Percentiles rank a stretch among this genome's conserved stretches.
Conservation (phyloP, 2,329 filamentous ascomycete species). For the Macrophomina tecta region DNA sequence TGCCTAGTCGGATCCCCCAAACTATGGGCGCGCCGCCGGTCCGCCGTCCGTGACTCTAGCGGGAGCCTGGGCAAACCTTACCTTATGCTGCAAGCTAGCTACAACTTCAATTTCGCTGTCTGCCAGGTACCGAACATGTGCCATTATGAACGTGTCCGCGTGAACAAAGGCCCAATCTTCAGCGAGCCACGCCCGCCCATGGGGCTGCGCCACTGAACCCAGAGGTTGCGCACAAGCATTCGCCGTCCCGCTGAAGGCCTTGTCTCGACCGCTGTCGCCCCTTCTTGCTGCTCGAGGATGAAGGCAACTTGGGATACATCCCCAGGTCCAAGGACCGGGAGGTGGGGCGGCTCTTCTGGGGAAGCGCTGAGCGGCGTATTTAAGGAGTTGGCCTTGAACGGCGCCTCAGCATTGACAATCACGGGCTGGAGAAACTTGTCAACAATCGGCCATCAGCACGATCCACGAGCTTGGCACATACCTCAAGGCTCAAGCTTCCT, state of each 20-base stretch:
- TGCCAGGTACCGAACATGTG: neutral
- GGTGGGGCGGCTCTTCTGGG: slow-evolving; percentile 35
- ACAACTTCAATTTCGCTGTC: neutral
- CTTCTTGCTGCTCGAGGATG: slow-evolving; percentile 61
- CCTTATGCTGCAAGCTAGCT: neutral
- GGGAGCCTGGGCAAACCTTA: neutral
- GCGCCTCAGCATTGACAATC: slow-evolving; percentile 56
- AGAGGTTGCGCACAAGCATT: slow-evolving; percentile 75
- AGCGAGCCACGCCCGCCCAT: slow-evolving; percentile 90
- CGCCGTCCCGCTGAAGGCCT: slow-evolving; percentile 52
- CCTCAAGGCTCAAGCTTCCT: slow-evolving; percentile 78
- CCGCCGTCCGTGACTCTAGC: neutral
- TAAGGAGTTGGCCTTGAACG: slow-evolving; percentile 60
- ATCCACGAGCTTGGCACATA: slow-evolving; percentile 35
- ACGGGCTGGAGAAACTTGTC: slow-evolving; percentile 45
- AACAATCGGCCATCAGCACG: neutral
- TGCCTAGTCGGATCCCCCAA: neutral
- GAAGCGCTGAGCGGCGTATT: slow-evolving; percentile 59
- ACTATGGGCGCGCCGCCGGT: slow-evolving; percentile 10
- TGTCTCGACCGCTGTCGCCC: slow-evolving; percentile 49
- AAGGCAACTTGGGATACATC: slow-evolving; percentile 72
- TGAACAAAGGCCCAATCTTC: slow-evolving; percentile 77
- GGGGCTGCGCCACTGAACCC: slow-evolving; percentile 84
- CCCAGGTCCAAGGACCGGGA: slow-evolving; percentile 62
- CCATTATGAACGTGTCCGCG: slow-evolving; percentile 40